Evolutionary conservation across 768 basidiomycete species (phyloP).

Genomic region (Tephrocybe rancida): DNA sequence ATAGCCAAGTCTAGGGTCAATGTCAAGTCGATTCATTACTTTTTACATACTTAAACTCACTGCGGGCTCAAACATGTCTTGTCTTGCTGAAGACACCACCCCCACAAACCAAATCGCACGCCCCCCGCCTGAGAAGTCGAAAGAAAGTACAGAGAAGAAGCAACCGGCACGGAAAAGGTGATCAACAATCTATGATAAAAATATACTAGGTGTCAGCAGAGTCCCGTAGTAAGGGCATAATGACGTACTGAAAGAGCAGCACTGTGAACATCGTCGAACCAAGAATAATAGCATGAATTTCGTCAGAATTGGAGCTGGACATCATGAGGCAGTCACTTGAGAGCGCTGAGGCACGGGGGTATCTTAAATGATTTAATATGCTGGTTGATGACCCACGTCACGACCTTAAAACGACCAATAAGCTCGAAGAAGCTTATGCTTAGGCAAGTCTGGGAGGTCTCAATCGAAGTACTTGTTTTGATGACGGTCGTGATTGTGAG

Average conservation of each 20-base stretch:
- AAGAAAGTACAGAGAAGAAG: constrained; percentile 35
- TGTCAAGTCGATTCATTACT: too few species aligned
- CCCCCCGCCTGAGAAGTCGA: constrained; percentile 38
- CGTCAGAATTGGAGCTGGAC: background rate
- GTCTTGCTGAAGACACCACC: constrained; percentile 41
- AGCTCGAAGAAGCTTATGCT: too few species aligned
- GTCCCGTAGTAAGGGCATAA: background rate
- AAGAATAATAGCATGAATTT: constrained; percentile 5
- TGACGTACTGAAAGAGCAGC: constrained; percentile 13
- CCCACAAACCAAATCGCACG: constrained; percentile 44
- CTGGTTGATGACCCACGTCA: too few species aligned
- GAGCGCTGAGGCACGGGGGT: background rate
- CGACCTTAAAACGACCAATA: too few species aligned
- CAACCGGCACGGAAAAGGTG: constrained; percentile 36
- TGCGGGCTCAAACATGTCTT: constrained; percentile 28
- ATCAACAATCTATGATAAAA: constrained; percentile 27
- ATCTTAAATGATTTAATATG: too few species aligned
- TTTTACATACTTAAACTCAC: constrained; percentile 15
- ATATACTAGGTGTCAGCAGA: background rate
- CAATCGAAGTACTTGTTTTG: too few species aligned
- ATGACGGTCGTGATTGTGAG: too few species aligned
- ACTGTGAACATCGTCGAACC: constrained; percentile 7
- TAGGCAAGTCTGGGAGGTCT: too few species aligned
- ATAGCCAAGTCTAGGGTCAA: constrained; percentile 32
- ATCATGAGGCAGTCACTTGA: background rate